phyloP scores from a whole-genome alignment of 306 rosid species.

The Malus orientalis region DNA sequence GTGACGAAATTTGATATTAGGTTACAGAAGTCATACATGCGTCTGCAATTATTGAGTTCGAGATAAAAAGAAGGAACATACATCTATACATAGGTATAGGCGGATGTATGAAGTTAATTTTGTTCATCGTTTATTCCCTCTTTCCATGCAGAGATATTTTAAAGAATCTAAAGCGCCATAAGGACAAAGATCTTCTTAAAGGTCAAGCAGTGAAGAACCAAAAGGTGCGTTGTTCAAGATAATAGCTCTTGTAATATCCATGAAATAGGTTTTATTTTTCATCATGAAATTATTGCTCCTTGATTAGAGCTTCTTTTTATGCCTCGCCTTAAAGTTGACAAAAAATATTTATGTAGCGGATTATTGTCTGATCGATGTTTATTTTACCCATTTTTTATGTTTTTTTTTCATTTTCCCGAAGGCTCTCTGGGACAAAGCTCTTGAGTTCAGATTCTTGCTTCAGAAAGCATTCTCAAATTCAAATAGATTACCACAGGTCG shows the following conservation, averaged over 20 bases:
- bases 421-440: slow-evolving; percentile 88
- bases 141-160: slow-evolving; percentile 42
- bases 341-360: background rate
- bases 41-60: no score
- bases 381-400: background rate
- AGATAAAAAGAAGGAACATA: no score
- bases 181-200: slow-evolving; percentile 77
- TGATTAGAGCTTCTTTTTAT: background rate
- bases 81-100: no score
- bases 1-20: no score
- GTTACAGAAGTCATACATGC: no score
- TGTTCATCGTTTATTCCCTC: background rate
- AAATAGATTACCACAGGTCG: slow-evolving; percentile 84
- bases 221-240: slow-evolving; percentile 40
- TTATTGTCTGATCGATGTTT: background rate
- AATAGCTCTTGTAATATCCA: background rate
- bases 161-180: slow-evolving; percentile 67
- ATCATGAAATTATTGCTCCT: background rate
- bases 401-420: slow-evolving; percentile 13
- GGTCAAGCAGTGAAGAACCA: slow-evolving; percentile 84
- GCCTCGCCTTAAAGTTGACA: background rate
- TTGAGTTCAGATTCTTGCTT: slow-evolving; percentile 73
- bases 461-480: slow-evolving; percentile 78
- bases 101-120: background rate
- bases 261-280: background rate